phyloP scores from a whole-genome alignment of 2,329 filamentous ascomycete species.

The Exophiala sp. region DNA sequence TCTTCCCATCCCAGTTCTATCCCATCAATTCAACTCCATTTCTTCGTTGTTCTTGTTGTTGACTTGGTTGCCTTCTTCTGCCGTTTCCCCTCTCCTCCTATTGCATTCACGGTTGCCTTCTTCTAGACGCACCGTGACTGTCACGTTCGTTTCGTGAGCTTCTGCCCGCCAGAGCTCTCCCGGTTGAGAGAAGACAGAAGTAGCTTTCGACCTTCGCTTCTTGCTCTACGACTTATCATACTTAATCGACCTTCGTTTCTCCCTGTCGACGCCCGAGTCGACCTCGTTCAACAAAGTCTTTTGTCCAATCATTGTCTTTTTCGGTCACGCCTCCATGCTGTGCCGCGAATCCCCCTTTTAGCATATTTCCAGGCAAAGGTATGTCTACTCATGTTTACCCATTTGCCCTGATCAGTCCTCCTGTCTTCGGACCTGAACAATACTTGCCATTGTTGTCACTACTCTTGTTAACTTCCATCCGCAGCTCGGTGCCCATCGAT shows the following conservation, averaged over 20 bases:
- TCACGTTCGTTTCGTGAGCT: conserved; percentile 24
- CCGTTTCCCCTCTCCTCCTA: conserved; percentile 1
- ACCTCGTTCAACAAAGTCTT: not conserved
- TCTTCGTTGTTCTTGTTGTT: conserved; percentile 9
- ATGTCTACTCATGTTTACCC: not conserved
- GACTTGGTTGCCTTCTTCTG: conserved; percentile 7
- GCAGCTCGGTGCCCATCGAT: not conserved
- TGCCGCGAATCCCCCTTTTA: conserved; percentile 5
- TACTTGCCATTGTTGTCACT: not conserved
- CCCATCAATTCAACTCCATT: conserved; percentile 6
- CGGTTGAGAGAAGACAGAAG: conserved; percentile 2
- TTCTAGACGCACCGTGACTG: conserved; percentile 17
- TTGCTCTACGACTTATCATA: conserved; percentile 9
- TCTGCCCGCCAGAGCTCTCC: conserved; percentile 5
- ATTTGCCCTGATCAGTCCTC: not conserved
- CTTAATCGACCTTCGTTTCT: conserved; percentile 18
- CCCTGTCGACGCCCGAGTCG: conserved; percentile 3
- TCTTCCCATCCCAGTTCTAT: conserved; percentile 7
- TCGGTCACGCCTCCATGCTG: conserved; percentile 8
- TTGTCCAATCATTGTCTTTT: conserved; percentile 2
- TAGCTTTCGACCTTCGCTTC: conserved; percentile 16
- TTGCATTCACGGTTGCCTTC: conserved; percentile 7
- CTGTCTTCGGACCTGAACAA: not conserved
- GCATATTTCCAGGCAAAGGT: conserved; percentile 7
- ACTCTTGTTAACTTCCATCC: conserved; percentile 5